phyloP scores from a whole-genome alignment of 805 yeast species.

The Pichia thaimueangensis region DNA sequence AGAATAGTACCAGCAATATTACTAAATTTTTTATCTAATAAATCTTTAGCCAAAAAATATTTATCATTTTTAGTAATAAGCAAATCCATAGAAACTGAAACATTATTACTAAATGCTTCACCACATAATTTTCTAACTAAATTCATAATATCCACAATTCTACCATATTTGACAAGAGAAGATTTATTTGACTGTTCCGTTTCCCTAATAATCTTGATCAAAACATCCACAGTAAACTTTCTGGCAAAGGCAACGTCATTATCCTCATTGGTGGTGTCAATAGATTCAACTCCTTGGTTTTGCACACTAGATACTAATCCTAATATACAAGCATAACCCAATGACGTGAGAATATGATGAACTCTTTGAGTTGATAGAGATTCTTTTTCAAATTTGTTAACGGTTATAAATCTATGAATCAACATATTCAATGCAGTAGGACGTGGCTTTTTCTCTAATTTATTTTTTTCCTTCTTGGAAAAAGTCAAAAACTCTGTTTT shows the following conservation, averaged over 20 bases:
- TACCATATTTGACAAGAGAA: conserved; percentile 45
- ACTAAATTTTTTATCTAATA: conserved; percentile 64
- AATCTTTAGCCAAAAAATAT: conserved; percentile 54
- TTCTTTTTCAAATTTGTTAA: conserved; percentile 36
- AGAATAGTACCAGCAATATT: conserved; percentile 51
- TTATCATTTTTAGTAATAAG: conserved; percentile 51
- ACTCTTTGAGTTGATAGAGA: conserved; percentile 38
- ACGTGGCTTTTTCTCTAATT: conserved; percentile 53
- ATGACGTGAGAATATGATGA: conserved; percentile 48
- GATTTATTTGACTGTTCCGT: conserved; percentile 31
- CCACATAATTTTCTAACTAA: conserved; percentile 40
- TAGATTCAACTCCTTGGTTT: conserved; percentile 38
- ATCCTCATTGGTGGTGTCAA: conserved; percentile 48
- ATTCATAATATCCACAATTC: conserved; percentile 47
- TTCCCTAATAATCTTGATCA: conserved; percentile 57
- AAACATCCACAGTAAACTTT: conserved; percentile 63
- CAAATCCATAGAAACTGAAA: conserved; percentile 37
- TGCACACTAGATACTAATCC: conserved; percentile 58
- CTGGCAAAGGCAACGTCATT: conserved; percentile 69
- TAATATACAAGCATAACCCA: conserved; percentile 55
- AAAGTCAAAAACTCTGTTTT: conserved; percentile 78
- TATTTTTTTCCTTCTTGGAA: conserved; percentile 44
- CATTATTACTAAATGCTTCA: conserved; percentile 30
- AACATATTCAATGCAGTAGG: conserved; percentile 72
- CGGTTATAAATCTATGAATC: conserved; percentile 64